phyloP scores from a whole-genome alignment of 2,329 filamentous ascomycete genomes.

The Ceratocystis cacaofunesta region DNA sequence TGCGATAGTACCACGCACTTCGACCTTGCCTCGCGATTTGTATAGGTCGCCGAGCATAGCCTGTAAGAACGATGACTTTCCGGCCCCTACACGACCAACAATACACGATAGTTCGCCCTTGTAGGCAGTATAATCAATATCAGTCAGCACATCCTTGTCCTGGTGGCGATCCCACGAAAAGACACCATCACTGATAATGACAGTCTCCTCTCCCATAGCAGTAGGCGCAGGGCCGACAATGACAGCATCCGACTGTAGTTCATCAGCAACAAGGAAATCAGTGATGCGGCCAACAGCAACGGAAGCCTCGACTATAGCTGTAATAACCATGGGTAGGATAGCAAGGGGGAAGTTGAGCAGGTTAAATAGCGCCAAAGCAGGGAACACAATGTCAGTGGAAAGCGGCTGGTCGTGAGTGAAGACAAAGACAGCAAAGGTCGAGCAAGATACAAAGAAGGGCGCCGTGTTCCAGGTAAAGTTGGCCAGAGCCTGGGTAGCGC shows the following conservation, averaged over 20 bases:
- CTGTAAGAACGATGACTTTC: slow-evolving; percentile 87
- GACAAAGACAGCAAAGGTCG: slow-evolving; percentile 89
- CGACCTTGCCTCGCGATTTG: slow-evolving; percentile 73
- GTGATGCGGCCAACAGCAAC: slow-evolving; percentile 81
- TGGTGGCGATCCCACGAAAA: slow-evolving; percentile 93
- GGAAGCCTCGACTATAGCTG: slow-evolving; percentile 85
- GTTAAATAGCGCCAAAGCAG: slow-evolving; percentile 87
- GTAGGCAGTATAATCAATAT: slow-evolving; percentile 76
- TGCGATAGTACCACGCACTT: slow-evolving; percentile 66
- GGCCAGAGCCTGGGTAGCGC: slow-evolving; percentile 80
- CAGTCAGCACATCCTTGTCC: slow-evolving; percentile 52
- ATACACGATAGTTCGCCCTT: slow-evolving; percentile 90
- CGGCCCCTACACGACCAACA: slow-evolving; percentile 84
- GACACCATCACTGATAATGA: slow-evolving; percentile 66
- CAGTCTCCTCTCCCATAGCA: slow-evolving; percentile 69
- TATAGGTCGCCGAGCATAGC: slow-evolving; percentile 80
- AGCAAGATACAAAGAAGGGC: slow-evolving; percentile 93
- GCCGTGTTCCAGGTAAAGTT: slow-evolving; percentile 98
- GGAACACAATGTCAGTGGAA: slow-evolving; percentile 91
- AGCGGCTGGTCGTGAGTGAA: slow-evolving; percentile 66
- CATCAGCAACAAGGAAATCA: slow-evolving; percentile 71
- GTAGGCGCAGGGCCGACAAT: slow-evolving; percentile 51
- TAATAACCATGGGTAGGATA: slow-evolving; percentile 94
- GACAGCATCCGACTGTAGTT: slow-evolving; percentile 77
- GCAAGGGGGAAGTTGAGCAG: slow-evolving; percentile 87